Percentiles rank a stretch among this genome's conserved stretches.
phyloP scores from a whole-genome alignment of 176 grass and related monocot genomes.

The Canna indica region DNA sequence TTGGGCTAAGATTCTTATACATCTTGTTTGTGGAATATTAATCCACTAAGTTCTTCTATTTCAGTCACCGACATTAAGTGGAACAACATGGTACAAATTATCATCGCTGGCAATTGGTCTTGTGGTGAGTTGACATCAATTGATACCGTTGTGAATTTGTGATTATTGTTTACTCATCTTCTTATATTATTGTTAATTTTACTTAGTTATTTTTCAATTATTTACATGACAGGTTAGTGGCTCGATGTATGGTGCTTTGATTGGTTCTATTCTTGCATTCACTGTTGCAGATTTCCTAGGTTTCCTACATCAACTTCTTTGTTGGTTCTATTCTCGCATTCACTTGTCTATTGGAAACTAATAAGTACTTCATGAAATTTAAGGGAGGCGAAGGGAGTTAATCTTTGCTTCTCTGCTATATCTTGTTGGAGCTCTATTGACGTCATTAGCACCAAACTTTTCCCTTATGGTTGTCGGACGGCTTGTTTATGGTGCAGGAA shows the following conservation, averaged over 20 bases:
- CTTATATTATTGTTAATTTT: too few species aligned
- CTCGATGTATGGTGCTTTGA: conserved; percentile 86
- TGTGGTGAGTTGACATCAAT: conserved; percentile 41
- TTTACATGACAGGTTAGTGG: conserved; percentile 68
- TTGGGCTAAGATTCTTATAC: too few species aligned
- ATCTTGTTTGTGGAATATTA: too few species aligned
- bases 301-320: neutral
- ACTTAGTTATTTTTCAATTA: neutral
- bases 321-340: neutral
- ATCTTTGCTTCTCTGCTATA: conserved; percentile 62
- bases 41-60: neutral
- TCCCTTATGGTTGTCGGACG: conserved; percentile 66
- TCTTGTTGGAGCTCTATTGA: conserved; percentile 68
- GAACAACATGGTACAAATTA: conserved; percentile 65
- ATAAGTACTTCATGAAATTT: conserved; percentile 24
- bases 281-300: conserved; percentile 72
- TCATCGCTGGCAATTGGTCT: conserved; percentile 79
- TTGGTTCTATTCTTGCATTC: conserved; percentile 60
- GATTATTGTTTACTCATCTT: neutral
- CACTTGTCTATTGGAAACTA: neutral
- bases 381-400: conserved; percentile 77
- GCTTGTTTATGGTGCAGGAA: conserved; percentile 86
- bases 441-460: conserved; percentile 57
- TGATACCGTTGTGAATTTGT: neutral
- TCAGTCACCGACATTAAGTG: conserved; percentile 72